Base-by-base conservation (phyloP, 345 rosid genomes). In the Hypericum perforatum region DNA sequence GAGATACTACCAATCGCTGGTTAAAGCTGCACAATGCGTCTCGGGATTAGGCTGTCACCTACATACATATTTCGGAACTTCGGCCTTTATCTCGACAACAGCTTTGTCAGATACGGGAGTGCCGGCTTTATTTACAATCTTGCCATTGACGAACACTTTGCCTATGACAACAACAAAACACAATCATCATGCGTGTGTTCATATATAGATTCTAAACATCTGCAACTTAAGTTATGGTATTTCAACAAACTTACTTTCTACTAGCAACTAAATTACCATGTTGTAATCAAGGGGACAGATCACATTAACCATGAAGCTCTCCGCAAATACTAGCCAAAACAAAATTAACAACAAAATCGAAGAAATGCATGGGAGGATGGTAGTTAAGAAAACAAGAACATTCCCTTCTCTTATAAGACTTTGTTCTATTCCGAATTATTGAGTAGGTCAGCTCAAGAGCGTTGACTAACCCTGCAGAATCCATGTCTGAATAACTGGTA, bases 31-130 rank as follows among this genome's bases (percentile, higher is more conserved):
- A 57, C 56, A 61, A 62, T 41, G 32, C 40, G 45, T 59, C 49
- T 53, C 45, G 43, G 43, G 42, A 47, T 42, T 64, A 80, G 72
- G 32, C 74, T 76, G 78, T 92, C 95, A 92, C 98, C 97, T 92
- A 85, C 98, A 92, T 84, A 88, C 97, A 60, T 73, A 92, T 88
- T 88, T 92, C 4, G 97, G 98, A 68, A 84, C 59, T 76, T 83
- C 89, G 14, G 88, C 94, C 49, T 43, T 77, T 44, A 88, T 88
- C 65, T 85, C 85, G 53, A 92, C 84, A 70, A 72, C 66, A 41
- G 85, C 60, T 53, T 72, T 77, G 48, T 76, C 81, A 8, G 95
- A 79, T 41, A 92, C 76, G 16, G 85, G 85, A 49, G 85, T 82
- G 64, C 94, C 97, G 5, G 98, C 98, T 77, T 85, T 92, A 67